Evolutionary conservation across 2,329 filamentous ascomycete species (phyloP).

Genomic region (Scedosporium dehoogii): DNA sequence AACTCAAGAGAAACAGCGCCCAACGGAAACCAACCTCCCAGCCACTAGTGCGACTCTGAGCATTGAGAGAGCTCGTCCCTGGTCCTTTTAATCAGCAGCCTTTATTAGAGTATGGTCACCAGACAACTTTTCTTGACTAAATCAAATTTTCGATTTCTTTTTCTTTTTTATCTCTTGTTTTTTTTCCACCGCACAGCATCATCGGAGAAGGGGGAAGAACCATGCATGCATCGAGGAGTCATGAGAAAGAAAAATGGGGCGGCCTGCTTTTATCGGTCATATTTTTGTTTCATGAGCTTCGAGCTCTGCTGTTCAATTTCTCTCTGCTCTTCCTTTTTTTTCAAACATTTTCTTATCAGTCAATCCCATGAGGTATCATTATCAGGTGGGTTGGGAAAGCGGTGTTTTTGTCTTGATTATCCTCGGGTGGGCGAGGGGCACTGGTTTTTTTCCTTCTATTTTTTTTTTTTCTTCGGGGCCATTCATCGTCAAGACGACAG

Average conservation of each 20-base stretch:
- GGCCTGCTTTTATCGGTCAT: neutral
- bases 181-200: constrained; percentile 3
- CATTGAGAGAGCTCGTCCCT: neutral
- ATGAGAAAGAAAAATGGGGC: constrained; percentile 4
- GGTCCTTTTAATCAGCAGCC: constrained; percentile 2
- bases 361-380: neutral
- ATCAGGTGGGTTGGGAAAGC: neutral
- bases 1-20: constrained; percentile 2
- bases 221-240: constrained; percentile 7
- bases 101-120: constrained; percentile 2
- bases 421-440: neutral
- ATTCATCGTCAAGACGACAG: neutral
- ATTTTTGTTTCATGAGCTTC: neutral
- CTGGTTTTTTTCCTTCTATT: neutral
- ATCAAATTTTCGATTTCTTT: neutral
- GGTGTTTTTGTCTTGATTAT: neutral
- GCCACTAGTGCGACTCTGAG: neutral
- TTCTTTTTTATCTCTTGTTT: neutral
- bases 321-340: neutral
- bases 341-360: neutral
- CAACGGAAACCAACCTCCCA: constrained; percentile 10
- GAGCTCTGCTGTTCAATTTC: neutral
- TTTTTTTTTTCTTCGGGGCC: neutral
- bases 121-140: neutral
- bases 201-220: constrained; percentile 1